Conservation (phyloP, 2,329 filamentous ascomycete species). For the Clathrospora elynae region DNA sequence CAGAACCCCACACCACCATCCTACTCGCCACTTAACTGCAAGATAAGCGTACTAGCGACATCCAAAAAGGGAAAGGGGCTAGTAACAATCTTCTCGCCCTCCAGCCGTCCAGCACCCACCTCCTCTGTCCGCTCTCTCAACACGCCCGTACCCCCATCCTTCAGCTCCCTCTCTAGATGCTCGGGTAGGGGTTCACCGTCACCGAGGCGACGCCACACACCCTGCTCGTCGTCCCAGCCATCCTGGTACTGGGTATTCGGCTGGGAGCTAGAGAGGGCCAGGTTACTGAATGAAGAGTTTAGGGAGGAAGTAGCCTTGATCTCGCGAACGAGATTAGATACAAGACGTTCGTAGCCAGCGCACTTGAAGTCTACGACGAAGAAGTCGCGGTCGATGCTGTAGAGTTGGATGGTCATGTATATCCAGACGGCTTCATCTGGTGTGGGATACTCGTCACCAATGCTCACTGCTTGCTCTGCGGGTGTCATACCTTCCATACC, state of each 20-base stretch:
- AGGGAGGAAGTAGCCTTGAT: conserved; percentile 37
- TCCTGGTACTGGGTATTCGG: conserved; percentile 29
- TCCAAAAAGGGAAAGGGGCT: conserved; percentile 96
- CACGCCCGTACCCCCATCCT: conserved; percentile 43
- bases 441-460: conserved; percentile 43
- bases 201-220: conserved; percentile 41
- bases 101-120: conserved; percentile 55
- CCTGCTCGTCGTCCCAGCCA: conserved; percentile 44
- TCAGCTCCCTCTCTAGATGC: conserved; percentile 35
- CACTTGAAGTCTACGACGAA: conserved; percentile 99
- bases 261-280: conserved; percentile 21
- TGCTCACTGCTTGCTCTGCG: conserved; percentile 19
- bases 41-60: conserved; percentile 87
- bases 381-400: conserved; percentile 78
- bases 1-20: not conserved
- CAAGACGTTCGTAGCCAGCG: conserved; percentile 91
- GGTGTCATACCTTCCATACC: conserved; percentile 36
- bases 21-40: conserved; percentile 68
- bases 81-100: conserved; percentile 91
- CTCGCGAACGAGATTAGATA: conserved; percentile 52
- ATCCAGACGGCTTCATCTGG: conserved; percentile 78
- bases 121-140: conserved; percentile 49
- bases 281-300: conserved; percentile 22
- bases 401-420: conserved; percentile 81
- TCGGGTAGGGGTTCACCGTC: conserved; percentile 43